phyloP scores from a whole-genome alignment of 1,139 yeast species.

The Spathaspora sp. region DNA sequence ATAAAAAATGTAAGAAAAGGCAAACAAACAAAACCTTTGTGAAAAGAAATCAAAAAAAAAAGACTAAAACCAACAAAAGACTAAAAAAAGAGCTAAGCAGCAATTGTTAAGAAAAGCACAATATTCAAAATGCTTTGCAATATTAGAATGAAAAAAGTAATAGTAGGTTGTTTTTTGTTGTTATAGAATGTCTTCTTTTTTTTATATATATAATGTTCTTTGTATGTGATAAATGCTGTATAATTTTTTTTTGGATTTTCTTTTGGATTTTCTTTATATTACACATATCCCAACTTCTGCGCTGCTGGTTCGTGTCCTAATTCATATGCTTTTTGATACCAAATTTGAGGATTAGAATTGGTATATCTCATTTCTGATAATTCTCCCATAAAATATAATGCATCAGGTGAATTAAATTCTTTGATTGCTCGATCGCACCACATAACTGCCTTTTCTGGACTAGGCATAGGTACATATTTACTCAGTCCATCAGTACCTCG shows the following conservation, averaged over 20 bases:
- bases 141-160: too few species aligned
- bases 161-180: too few species aligned
- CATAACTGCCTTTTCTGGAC: conserved; percentile 74
- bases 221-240: too few species aligned
- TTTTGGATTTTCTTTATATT: background rate
- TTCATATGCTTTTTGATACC: conserved; percentile 25
- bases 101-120: background rate
- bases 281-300: conserved; percentile 13
- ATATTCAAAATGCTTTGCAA: background rate
- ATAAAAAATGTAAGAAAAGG: background rate
- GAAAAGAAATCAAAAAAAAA: background rate
- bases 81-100: background rate
- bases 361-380: conserved; percentile 82
- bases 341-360: conserved; percentile 31
- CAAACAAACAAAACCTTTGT: background rate
- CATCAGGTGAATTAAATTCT: conserved; percentile 69
- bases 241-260: background rate
- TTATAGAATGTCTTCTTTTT: background rate
- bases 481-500: conserved; percentile 68
- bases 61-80: background rate
- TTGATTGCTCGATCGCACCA: conserved; percentile 91
- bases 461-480: conserved; percentile 56
- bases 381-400: conserved; percentile 81
- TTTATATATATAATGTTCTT: background rate
- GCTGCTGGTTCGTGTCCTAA: conserved; percentile 23